Evolutionary conservation across 345 rosid species (phyloP).

Genomic region (Salix suchowensis): DNA sequence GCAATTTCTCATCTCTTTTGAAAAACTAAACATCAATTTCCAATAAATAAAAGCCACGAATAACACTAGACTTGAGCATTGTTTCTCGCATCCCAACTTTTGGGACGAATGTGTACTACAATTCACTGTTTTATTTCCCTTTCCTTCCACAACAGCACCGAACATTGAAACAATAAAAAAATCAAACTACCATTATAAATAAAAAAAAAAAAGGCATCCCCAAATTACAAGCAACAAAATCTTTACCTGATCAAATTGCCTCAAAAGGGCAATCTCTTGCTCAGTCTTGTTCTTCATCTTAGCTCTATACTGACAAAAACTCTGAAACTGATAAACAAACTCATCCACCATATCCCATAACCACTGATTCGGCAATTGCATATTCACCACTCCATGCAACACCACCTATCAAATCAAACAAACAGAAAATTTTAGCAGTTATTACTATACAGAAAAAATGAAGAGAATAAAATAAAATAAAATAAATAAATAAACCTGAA

Average conservation of each 20-base stretch:
- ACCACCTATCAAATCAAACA: slow-evolving; percentile 43
- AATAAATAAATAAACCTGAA: slow-evolving; percentile 39
- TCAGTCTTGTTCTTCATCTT: slow-evolving; percentile 92
- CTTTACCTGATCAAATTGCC: slow-evolving; percentile 69
- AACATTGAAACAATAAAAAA: not conserved
- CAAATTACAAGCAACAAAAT: not conserved
- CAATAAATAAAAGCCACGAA: not conserved
- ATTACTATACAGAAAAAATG: not conserved
- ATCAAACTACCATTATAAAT: not conserved
- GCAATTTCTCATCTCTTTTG: not conserved
- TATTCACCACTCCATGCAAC: slow-evolving; percentile 88
- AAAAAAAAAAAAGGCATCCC: not conserved
- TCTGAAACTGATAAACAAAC: slow-evolving; percentile 96
- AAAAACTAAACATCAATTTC: not conserved
- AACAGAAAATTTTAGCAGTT: not conserved
- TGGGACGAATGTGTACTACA: not conserved
- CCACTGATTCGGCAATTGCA: slow-evolving; percentile 98
- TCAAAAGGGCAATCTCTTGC: slow-evolving; percentile 76
- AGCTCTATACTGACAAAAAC: slow-evolving; percentile 92
- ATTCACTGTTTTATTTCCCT: not conserved
- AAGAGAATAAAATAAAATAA: not conserved
- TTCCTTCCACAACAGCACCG: not conserved
- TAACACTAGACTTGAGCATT: not conserved
- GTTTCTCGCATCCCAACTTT: not conserved
- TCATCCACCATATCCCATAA: slow-evolving; percentile 99